These are phyloP conservation scores for Plenodomus tracheiphilus DNA, from an alignment of 2,329 filamentous ascomycete species.

Conservation along the genomic window DNA sequence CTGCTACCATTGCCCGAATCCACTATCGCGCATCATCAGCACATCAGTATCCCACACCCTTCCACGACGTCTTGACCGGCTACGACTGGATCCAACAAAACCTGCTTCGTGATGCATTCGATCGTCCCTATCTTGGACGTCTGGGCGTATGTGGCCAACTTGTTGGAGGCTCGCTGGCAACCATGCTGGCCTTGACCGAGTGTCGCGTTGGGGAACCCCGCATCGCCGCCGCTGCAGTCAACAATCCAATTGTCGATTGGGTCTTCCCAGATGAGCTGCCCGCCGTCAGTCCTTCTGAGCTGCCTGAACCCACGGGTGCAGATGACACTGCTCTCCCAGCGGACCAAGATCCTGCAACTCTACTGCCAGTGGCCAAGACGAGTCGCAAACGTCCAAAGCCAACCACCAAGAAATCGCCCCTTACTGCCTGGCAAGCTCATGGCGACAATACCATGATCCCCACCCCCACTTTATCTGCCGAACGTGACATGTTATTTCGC, in stretches of 20 bases:
- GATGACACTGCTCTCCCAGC: constrained; percentile 39
- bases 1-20: constrained; percentile 49
- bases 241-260: constrained; percentile 55
- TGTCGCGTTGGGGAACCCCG: constrained; percentile 46
- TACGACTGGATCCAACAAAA: constrained; percentile 54
- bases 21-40: constrained; percentile 49
- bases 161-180: constrained; percentile 52
- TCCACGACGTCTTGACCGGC: constrained; percentile 52
- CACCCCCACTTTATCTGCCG: constrained; percentile 30
- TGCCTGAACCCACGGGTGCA: constrained; percentile 32
- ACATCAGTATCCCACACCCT: constrained; percentile 49
- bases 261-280: constrained; percentile 45
- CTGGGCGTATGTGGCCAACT: constrained; percentile 54
- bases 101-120: constrained; percentile 28
- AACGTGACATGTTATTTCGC: constrained; percentile 47
- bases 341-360: constrained; percentile 30
- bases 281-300: constrained; percentile 17
- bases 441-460: constrained; percentile 33
- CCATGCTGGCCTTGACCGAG: constrained; percentile 56
- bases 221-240: constrained; percentile 51
- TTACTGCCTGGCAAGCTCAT: constrained; percentile 33
- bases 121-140: constrained; percentile 29
- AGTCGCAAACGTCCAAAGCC: constrained; percentile 18
- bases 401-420: constrained; percentile 18
- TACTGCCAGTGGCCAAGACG: constrained; percentile 7